Base-by-base conservation (phyloP, 176 grass and related monocot genomes). In the Oryza brachyantha region DNA sequence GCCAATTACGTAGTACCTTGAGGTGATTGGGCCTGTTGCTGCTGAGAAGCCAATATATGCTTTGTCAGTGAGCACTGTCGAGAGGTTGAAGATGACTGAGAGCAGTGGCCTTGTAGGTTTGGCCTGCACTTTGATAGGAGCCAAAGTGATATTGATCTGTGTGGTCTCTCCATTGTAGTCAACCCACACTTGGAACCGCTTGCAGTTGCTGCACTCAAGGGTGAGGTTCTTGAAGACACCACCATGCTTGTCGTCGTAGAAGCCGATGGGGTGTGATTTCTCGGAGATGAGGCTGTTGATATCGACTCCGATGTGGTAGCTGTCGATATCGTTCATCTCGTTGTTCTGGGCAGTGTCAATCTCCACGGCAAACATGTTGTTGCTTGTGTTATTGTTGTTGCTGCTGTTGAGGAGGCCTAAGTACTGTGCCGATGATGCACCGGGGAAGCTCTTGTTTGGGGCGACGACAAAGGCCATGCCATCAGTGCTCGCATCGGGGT, bases 251-350 rank as follows among this genome's bases (percentile, higher is more conserved):
- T 21, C 37, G 21, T 14, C 29, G 29, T 69, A 81, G 69, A 70
- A 81, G 29, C 52, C 62, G 12, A 75, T 48, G 25, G 7, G 1
- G 4, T 13, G n/a, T 12, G 86, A 38, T 16, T 27, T 11, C 0
- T 13, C 0, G 2, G 86, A 88, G 21, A 4, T 0, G 40, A 88
- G 75, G 13, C 32, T 35, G 70, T 84, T 69, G 69, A 88, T 68
- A 63, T 88, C 81, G 68, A 88, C 29, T 2, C 86, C 86, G 28
- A 88, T n/a, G n/a, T 88, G 86, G 66, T 88, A 83, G 74, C 48
- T 31, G 24, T 79, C 27, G 13, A 84, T 75, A 61, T 88, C 86
- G 0, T 10, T 0, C 22, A 88, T 70, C 75, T 79, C 86, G 4
- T 0, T 21, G 81, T 79, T 79, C 25, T 58, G 52, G 29, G 74